Percentiles rank a stretch among this genome's conserved stretches.
Evolutionary conservation across 2,329 filamentous ascomycete species (phyloP).

Genomic region (Sporothrix humicola): DNA sequence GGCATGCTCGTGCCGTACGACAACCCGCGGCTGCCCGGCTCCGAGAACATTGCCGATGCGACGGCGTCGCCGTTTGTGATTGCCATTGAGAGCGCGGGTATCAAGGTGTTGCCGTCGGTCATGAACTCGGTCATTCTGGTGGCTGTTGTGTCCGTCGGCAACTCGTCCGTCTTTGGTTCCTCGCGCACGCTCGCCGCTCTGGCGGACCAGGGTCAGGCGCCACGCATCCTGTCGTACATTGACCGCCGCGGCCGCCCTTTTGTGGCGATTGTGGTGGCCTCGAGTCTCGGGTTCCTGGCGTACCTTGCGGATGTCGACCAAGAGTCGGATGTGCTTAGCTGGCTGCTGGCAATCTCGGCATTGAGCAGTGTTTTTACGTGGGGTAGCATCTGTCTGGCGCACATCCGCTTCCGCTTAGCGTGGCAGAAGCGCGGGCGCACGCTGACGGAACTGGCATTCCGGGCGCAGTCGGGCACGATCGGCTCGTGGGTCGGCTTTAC

Average conservation of each 20-base stretch:
- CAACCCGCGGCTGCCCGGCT: slow-evolving; percentile 66
- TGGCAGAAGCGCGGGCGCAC: slow-evolving; percentile 73
- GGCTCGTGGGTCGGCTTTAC: slow-evolving; percentile 81
- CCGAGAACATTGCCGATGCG: slow-evolving; percentile 64
- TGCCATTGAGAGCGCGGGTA: slow-evolving; percentile 83
- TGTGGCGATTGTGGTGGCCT: slow-evolving; percentile 71
- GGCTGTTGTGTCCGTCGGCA: slow-evolving; percentile 87
- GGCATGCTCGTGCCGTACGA: slow-evolving; percentile 81
- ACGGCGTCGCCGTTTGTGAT: slow-evolving; percentile 91
- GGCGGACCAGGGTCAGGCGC: slow-evolving; percentile 85
- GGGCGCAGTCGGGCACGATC: slow-evolving; percentile 74
- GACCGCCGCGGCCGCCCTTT: slow-evolving; percentile 82
- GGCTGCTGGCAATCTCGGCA: slow-evolving; percentile 78
- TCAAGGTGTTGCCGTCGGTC: slow-evolving; percentile 78
- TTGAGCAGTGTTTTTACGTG: slow-evolving; percentile 79
- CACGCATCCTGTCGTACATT: slow-evolving; percentile 77
- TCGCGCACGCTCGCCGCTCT: slow-evolving; percentile 88
- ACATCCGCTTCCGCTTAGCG: slow-evolving; percentile 88
- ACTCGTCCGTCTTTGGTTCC: slow-evolving; percentile 89
- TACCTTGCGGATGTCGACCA: slow-evolving; percentile 73
- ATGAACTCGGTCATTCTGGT: slow-evolving; percentile 97
- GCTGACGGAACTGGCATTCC: slow-evolving; percentile 80
- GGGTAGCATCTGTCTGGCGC: slow-evolving; percentile 84
- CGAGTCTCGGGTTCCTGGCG: slow-evolving; percentile 72
- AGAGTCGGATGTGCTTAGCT: slow-evolving; percentile 71